Evolutionary conservation across 2,329 filamentous ascomycete genomes (phyloP), one percentile per base, ranked within the genome.

Genomic region (Neobulgaria alba): DNA sequence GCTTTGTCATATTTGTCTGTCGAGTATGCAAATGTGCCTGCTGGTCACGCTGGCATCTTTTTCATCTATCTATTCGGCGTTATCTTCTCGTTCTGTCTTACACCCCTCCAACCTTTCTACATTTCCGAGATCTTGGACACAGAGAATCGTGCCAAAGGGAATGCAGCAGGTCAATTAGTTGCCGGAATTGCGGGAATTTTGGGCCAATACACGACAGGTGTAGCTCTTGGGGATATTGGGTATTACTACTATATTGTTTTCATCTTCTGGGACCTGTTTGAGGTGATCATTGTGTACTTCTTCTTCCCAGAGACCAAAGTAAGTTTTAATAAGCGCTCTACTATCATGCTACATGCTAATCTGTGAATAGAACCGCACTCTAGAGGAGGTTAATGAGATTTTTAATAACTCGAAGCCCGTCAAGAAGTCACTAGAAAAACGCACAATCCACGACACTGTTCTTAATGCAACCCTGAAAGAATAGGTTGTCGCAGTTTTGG

Each of bases 321-420:
- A 29, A 29, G n/a, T n/a, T n/a, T n/a, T n/a, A n/a, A n/a, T n/a
- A n/a, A n/a, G n/a, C n/a, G n/a, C n/a, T n/a, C n/a, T n/a, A n/a
- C n/a, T n/a, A n/a, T n/a, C n/a, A n/a, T n/a, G n/a, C n/a, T n/a
- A n/a, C n/a, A n/a, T n/a, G n/a, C n/a, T n/a, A n/a, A n/a, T n/a
- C n/a, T n/a, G n/a, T n/a, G n/a, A n/a, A n/a, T n/a, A n/a, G n/a
- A n/a, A 80, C 3, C 77, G 78, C 0, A 84, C 79, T 2, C 74
- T 85, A 1, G 80, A 85, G 57, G 78, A 83, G 57, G 72, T 83
- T 47, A 75, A 79, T 34, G 73, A 75, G 53, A 82, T 85, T 57
- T 85, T 85, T 53, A 80, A 85, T n/a, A n/a, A n/a, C n/a, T n/a
- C n/a, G n/a, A n/a, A n/a, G n/a, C n/a, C n/a, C n/a, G n/a, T n/a